Evolutionary conservation across 805 yeast genomes (phyloP), one percentile per base, ranked within the genome.

Genomic region (Metschnikowia colocasiae): DNA sequence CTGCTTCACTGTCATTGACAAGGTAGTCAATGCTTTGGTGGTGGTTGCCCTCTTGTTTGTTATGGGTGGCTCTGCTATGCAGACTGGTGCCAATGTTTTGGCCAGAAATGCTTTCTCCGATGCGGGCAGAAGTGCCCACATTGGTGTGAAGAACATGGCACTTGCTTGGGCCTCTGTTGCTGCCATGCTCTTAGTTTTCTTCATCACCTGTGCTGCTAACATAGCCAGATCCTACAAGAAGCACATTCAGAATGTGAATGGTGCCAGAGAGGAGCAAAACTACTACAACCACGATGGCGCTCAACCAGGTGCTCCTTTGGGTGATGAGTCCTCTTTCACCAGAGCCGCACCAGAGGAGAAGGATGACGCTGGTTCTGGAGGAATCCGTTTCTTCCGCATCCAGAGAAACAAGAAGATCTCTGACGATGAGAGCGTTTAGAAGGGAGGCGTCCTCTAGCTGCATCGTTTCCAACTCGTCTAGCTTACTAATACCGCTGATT

Each of bases 61-160:
- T 50, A 69, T 79, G 32, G 83, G 83, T 42, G 87, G 85, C 46
- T 84, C 85, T 38, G 71, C 87, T 10, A 70, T 84, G 60, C 79
- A 81, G 63, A 88, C 96, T 29, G 94, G 95, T 2, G 86, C 79
- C 37, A 65, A 77, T 51, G 95, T 85, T n/a, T 61, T 86, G 71
- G 94, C 87, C 40, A 83, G 75, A 62, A 74, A 81, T 58, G 83
- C 85, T 23, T 91, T 91, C 77, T 60, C 64, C 33, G 62, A 69
- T 50, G 77, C 64, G 25, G 75, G 69, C 36, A 59, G 71, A 52
- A 48, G 54, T 13, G 74, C 82, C 35, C 69, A 74, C 46, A 53
- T 85, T 48, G 87, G 89, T 51, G 73, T 80, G 27, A 67, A 78
- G 40, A 65, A 78, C 59, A 63, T 82, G 62, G 91, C 85, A 59